Evolutionary conservation across 306 rosid species (phyloP).

Genomic region (Vigna angularis): DNA sequence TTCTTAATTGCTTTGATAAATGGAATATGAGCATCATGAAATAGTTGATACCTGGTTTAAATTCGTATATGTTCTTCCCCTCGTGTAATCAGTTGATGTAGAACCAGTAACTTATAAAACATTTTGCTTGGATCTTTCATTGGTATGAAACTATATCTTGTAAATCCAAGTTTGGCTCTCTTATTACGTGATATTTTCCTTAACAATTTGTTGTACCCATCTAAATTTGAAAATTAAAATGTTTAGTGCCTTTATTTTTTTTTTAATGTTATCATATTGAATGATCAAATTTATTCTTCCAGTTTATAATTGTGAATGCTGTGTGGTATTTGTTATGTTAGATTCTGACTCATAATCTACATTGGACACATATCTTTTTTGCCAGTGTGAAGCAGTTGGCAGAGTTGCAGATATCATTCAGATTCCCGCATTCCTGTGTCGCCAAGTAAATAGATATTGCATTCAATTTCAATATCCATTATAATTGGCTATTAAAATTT

Average conservation of each 20-base stretch:
- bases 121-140: conserved; percentile 1
- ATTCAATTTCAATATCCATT: conserved; percentile 21
- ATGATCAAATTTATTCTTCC: conserved; percentile 19
- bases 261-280: conserved; percentile 25
- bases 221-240: conserved; percentile 15
- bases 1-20: conserved; percentile 16
- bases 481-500: conserved; percentile 13
- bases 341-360: conserved; percentile 34
- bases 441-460: conserved; percentile 64
- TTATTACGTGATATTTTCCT: conserved; percentile 11
- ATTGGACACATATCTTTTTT: conserved; percentile 37
- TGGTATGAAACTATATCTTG: conserved; percentile 4
- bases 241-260: conserved; percentile 15
- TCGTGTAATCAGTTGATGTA: neutral
- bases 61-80: conserved; percentile 14
- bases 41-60: conserved; percentile 25
- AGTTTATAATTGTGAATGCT: neutral
- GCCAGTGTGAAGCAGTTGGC: conserved; percentile 91
- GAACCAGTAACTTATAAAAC: neutral
- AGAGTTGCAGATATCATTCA: conserved; percentile 95
- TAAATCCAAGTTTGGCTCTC: conserved; percentile 27
- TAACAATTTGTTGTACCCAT: conserved; percentile 27
- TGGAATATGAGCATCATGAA: conserved; percentile 10
- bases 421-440: conserved; percentile 97
- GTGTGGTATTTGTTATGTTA: conserved; percentile 3